phyloP scores from a whole-genome alignment of 2,329 filamentous ascomycete genomes.

The Scedosporium apiospermum region DNA sequence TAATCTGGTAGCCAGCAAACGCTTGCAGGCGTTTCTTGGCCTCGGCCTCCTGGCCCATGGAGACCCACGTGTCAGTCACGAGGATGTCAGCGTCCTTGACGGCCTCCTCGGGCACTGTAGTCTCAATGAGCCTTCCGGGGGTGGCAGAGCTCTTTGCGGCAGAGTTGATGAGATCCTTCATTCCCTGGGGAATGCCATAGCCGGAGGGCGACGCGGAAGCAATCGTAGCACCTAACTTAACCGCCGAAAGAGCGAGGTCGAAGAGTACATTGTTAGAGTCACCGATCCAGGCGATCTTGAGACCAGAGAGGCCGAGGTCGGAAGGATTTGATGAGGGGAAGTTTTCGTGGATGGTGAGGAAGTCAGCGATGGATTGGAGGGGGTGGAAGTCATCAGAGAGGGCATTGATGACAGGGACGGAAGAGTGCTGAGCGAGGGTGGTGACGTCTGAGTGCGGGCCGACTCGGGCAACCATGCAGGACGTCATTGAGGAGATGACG shows the following conservation, averaged over 20 bases:
- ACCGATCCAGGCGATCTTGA: conserved; percentile 93
- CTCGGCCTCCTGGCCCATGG: conserved; percentile 94
- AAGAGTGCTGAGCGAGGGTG: conserved; percentile 60
- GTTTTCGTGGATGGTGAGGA: conserved; percentile 77
- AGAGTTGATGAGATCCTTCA: conserved; percentile 62
- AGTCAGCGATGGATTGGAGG: conserved; percentile 88
- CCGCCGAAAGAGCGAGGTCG: conserved; percentile 78
- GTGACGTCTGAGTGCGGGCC: conserved; percentile 67
- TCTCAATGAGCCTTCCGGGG: conserved; percentile 63
- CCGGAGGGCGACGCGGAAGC: conserved; percentile 78
- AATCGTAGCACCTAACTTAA: conserved; percentile 81
- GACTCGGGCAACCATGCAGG: conserved; percentile 72
- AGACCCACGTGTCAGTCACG: conserved; percentile 96
- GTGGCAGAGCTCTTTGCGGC: conserved; percentile 47
- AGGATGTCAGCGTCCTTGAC: conserved; percentile 80
- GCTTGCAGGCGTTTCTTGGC: conserved; percentile 64
- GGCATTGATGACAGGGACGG: conserved; percentile 76
- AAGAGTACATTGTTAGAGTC: conserved; percentile 97
- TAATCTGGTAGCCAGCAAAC: conserved; percentile 89
- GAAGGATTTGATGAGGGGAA: conserved; percentile 42
- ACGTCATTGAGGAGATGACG: conserved; percentile 90
- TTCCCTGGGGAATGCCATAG: conserved; percentile 69
- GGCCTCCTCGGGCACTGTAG: conserved; percentile 71
- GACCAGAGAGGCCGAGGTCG: conserved; percentile 60
- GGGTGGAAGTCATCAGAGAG: conserved; percentile 89